phyloP scores from a whole-genome alignment of 1,284 basidiomycete genomes.

The Ceratobasidium sp. region DNA sequence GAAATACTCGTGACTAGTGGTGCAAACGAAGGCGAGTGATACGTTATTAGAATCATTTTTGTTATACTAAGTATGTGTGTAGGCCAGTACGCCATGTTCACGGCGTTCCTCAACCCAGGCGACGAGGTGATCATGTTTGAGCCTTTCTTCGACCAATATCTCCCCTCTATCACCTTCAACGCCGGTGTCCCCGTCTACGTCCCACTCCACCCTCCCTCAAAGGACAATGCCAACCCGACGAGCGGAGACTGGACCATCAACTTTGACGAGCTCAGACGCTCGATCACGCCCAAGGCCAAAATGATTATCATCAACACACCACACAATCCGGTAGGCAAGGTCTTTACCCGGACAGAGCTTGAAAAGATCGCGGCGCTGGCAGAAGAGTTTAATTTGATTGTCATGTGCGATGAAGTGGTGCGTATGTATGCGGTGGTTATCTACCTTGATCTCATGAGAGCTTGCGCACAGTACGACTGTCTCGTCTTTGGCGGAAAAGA shows the following conservation, averaged over 20 bases:
- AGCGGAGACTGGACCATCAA: slow-evolving; percentile 89
- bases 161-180: slow-evolving; percentile 91
- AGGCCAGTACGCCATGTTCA: slow-evolving; percentile 92
- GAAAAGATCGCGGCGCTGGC: slow-evolving; percentile 86
- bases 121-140: slow-evolving; percentile 99
- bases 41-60: background rate
- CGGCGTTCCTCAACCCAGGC: slow-evolving; percentile 86
- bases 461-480: slow-evolving; percentile 81
- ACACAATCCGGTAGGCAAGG: slow-evolving; percentile 96
- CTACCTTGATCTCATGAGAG: slow-evolving; percentile 30
- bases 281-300: slow-evolving; percentile 88
- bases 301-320: slow-evolving; percentile 96
- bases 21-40: slow-evolving; percentile 84
- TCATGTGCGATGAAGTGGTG: slow-evolving; percentile 97
- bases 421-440: slow-evolving; percentile 52
- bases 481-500: slow-evolving; percentile 89
- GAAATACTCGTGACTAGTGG: slow-evolving; percentile 96
- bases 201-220: slow-evolving; percentile 84
- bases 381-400: slow-evolving; percentile 91
- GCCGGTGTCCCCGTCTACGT: slow-evolving; percentile 94
- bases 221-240: slow-evolving; percentile 61
- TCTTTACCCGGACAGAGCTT: slow-evolving; percentile 87
- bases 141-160: slow-evolving; percentile 98
- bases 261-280: slow-evolving; percentile 84
- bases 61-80: background rate